These are phyloP conservation scores for Daldinia concentrica DNA, from an alignment of 495 filamentous ascomycete genomes.

Conservation along the genomic window DNA sequence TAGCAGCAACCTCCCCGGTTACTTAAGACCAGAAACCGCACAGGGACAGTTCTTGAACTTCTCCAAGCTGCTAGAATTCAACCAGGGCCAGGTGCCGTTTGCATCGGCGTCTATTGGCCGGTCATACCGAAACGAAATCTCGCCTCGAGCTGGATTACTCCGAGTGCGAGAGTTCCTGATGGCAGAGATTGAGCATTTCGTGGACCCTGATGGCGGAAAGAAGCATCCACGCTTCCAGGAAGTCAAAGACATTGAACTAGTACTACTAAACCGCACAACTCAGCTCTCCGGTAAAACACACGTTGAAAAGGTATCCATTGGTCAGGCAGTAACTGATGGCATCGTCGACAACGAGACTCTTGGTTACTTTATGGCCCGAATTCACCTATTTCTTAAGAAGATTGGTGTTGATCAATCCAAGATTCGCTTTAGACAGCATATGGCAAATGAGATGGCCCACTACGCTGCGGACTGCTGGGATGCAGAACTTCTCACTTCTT, in stretches of 20 bases:
- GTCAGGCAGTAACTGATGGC: conserved; percentile 65
- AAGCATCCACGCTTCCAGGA: conserved; percentile 75
- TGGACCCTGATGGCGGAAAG: conserved; percentile 76
- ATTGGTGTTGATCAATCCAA: conserved; percentile 70
- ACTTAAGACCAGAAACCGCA: conserved; percentile 76
- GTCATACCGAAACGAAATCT: conserved; percentile 84
- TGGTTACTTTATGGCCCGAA: conserved; percentile 73
- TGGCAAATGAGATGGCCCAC: conserved; percentile 79
- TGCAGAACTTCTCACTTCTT: conserved; percentile 70
- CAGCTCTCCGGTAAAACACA: conserved; percentile 69
- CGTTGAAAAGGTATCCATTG: conserved; percentile 63
- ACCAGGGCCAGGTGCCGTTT: conserved; percentile 77
- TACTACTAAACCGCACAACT: conserved; percentile 65
- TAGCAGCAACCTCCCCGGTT: conserved; percentile 65
- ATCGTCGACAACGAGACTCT: conserved; percentile 76
- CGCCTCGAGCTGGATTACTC: conserved; percentile 75
- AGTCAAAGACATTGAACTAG: conserved; percentile 69
- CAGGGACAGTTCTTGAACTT: conserved; percentile 83
- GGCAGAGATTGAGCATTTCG: conserved; percentile 85
- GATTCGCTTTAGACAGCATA: conserved; percentile 74
- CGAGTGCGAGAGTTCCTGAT: conserved; percentile 84
- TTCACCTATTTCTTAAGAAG: conserved; percentile 69
- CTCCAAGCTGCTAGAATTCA: conserved; percentile 79
- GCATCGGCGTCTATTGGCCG: conserved; percentile 81
- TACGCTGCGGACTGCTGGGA: conserved; percentile 78